phyloP scores from a whole-genome alignment of 1,284 basidiomycete species.

The Ceratobasidium sp. region DNA sequence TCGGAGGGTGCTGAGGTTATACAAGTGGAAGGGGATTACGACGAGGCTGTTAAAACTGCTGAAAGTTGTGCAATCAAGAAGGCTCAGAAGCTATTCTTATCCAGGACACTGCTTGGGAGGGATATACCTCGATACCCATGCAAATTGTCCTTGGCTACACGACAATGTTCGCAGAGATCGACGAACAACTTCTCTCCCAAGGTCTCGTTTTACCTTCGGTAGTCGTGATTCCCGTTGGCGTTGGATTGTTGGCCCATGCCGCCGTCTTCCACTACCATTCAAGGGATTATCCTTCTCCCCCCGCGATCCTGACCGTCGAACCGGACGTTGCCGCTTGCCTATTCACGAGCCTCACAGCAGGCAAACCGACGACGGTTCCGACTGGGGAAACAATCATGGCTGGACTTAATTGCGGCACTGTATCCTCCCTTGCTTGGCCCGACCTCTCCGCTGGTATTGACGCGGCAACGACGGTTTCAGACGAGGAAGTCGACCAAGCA shows the following conservation, averaged over 20 bases:
- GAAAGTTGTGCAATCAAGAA: conserved; percentile 10
- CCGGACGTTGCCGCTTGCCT: conserved; percentile 46
- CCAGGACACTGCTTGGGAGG: conserved; percentile 47
- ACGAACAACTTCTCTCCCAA: conserved; percentile 31
- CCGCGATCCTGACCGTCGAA: conserved; percentile 45
- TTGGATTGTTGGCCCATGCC: conserved; percentile 48
- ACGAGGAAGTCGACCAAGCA: conserved; percentile 37
- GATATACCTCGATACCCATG: conserved; percentile 42
- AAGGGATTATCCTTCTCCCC: neutral
- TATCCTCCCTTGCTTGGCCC: conserved; percentile 46
- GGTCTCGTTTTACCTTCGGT: conserved; percentile 13
- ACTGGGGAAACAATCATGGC: conserved; percentile 46
- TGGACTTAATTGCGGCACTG: conserved; percentile 48
- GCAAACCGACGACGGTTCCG: conserved; percentile 22
- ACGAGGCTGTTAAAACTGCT: conserved; percentile 29
- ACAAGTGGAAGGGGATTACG: conserved; percentile 35
- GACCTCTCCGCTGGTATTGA: conserved; percentile 43
- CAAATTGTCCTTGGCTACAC: conserved; percentile 48
- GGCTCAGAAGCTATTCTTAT: conserved; percentile 34
- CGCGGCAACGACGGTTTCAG: conserved; percentile 35
- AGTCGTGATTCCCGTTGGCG: conserved; percentile 46
- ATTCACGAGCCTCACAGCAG: conserved; percentile 28
- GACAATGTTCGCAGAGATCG: conserved; percentile 46
- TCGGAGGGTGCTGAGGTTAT: conserved; percentile 34
- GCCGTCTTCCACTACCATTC: conserved; percentile 46